phyloP scores from a whole-genome alignment of 2,329 filamentous ascomycete genomes.

The Fusarium oligoseptatum region DNA sequence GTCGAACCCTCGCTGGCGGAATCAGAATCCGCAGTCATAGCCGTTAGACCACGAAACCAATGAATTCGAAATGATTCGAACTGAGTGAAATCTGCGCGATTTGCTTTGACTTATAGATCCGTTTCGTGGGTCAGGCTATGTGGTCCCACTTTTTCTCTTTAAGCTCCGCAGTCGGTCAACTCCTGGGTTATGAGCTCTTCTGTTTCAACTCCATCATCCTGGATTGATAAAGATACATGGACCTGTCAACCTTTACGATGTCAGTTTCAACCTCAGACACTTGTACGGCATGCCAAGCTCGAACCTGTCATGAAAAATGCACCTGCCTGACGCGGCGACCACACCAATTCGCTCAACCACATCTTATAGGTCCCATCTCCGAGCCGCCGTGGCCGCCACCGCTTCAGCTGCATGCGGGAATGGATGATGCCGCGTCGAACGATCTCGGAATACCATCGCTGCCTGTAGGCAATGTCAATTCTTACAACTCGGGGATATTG shows the following conservation, averaged over 20 bases:
- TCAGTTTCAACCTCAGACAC: neutral
- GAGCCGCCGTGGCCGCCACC: neutral
- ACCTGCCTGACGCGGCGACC: neutral
- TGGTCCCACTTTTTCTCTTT: neutral
- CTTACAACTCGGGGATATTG: neutral
- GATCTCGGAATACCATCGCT: neutral
- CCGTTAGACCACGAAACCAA: conserved; percentile 54
- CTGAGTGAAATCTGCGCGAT: neutral
- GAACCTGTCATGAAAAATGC: neutral
- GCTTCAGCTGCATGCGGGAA: neutral
- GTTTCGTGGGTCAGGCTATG: neutral
- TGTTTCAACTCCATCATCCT: neutral
- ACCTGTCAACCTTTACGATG: neutral
- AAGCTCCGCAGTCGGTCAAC: neutral
- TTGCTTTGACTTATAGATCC: neutral
- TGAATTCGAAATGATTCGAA: neutral
- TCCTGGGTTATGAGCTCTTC: neutral
- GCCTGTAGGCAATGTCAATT: neutral
- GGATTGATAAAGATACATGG: neutral
- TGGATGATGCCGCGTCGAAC: conserved; percentile 1
- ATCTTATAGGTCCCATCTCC: neutral
- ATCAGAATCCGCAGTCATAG: conserved; percentile 56
- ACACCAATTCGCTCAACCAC: conserved; percentile 4
- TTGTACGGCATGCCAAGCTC: neutral
- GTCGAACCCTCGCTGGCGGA: conserved; percentile 55